Percentiles rank a stretch among this genome's conserved stretches.
Evolutionary conservation across 2,329 filamentous ascomycete genomes (phyloP).

Genomic region (Pseudogymnoascus sp.): DNA sequence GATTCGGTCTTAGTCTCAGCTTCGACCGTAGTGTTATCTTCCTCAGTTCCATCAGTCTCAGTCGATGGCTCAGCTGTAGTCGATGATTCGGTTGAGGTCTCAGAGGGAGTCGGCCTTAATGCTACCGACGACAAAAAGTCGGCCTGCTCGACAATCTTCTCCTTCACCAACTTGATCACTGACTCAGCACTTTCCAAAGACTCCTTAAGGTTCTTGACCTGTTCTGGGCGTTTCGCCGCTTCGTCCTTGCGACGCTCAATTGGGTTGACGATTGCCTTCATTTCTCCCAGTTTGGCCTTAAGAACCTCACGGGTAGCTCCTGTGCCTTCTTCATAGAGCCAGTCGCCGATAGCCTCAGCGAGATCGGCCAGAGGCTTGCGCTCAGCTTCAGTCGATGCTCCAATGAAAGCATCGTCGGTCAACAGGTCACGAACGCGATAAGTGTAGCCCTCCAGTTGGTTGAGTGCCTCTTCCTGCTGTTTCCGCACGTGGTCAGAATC

Average conservation of each 20-base stretch:
- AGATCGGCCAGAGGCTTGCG: slow-evolving; percentile 61
- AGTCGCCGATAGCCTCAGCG: slow-evolving; percentile 68
- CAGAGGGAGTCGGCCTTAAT: slow-evolving; percentile 37
- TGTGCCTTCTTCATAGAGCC: slow-evolving; percentile 81
- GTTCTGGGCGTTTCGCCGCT: slow-evolving; percentile 60
- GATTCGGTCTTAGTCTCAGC: slow-evolving; percentile 29
- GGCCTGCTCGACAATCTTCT: slow-evolving; percentile 50
- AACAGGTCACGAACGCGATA: slow-evolving; percentile 83
- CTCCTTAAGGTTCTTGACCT: slow-evolving; percentile 60
- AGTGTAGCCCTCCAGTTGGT: slow-evolving; percentile 88
- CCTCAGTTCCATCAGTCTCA: slow-evolving; percentile 54
- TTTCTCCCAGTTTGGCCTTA: slow-evolving; percentile 66
- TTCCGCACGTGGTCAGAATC: slow-evolving; percentile 72
- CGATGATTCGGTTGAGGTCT: slow-evolving; percentile 41
- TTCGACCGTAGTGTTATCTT: slow-evolving; percentile 53
- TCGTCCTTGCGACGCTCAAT: slow-evolving; percentile 73
- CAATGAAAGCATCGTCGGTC: slow-evolving; percentile 67
- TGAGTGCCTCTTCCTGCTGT: slow-evolving; percentile 77
- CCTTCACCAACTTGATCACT: slow-evolving; percentile 64
- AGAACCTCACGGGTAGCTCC: slow-evolving; percentile 71
- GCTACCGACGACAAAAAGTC: slow-evolving; percentile 32
- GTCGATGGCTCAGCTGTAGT: slow-evolving; percentile 36
- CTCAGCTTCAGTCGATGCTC: slow-evolving; percentile 62
- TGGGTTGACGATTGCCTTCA: slow-evolving; percentile 72
- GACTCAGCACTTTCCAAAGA: slow-evolving; percentile 64